Percentiles rank a stretch among this genome's conserved stretches.
These are phyloP conservation scores for Cladosporium cucumerinum DNA, from an alignment of 2,329 filamentous ascomycete species.

Conservation along the genomic window DNA sequence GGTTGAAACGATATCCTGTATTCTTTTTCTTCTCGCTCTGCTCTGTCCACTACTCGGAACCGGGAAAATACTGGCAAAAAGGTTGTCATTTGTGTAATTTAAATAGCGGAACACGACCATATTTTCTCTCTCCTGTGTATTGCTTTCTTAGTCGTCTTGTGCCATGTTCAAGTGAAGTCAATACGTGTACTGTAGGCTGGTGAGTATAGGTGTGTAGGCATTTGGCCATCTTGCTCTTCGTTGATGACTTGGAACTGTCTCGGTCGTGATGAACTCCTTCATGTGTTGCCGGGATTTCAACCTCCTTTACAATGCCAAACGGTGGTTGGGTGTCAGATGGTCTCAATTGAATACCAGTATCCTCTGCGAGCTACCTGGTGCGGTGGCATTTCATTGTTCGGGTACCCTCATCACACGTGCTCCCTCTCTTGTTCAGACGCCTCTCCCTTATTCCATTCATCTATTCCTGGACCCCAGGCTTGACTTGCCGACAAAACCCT, in stretches of 20 bases:
- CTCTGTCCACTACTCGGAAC: neutral
- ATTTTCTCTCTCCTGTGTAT: neutral
- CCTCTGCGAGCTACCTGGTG: neutral
- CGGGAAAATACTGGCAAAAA: constrained; percentile 5
- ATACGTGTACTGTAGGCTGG: neutral
- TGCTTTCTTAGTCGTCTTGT: neutral
- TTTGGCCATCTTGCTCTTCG: neutral
- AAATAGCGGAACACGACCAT: constrained; percentile 8
- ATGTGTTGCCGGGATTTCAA: neutral
- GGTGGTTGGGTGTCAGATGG: neutral
- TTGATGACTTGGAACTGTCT: neutral
- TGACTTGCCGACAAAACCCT: no score
- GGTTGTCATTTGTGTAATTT: constrained; percentile 15
- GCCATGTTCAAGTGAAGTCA: neutral
- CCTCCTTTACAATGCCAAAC: neutral
- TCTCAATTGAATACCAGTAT: neutral
- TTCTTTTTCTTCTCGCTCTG: neutral
- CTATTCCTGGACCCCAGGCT: no score
- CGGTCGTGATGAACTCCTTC: neutral
- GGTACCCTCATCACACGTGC: neutral
- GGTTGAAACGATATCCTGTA: constrained; percentile 5
- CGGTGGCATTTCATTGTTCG: neutral
- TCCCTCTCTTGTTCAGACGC: neutral
- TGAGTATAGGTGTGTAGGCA: no score
- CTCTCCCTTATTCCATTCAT: no score